Evolutionary conservation across 108 stramenopile species (phyloP).

Genomic region (Fistulifera pelliculosa): DNA sequence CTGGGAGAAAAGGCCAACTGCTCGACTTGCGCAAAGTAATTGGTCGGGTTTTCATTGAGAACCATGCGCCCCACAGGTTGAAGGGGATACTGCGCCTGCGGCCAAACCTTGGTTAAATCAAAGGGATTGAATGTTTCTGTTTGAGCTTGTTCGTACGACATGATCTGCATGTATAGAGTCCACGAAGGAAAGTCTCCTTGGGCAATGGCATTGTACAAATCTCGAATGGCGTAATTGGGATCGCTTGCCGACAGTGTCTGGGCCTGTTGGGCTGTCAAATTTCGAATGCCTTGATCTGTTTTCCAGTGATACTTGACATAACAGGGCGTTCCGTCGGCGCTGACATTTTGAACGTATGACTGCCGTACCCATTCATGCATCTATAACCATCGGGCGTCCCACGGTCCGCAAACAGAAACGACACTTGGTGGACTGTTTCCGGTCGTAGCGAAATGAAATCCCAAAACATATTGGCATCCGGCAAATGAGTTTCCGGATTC

Average conservation of each 20-base stretch:
- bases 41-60: slow-evolving; percentile 54
- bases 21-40: slow-evolving; percentile 70
- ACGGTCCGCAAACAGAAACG: slow-evolving; percentile 46
- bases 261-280: slow-evolving; percentile 37
- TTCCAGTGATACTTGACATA: slow-evolving; percentile 74
- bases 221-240: slow-evolving; percentile 56
- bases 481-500: slow-evolving; percentile 51
- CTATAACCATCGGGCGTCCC: slow-evolving; percentile 51
- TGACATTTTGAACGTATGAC: slow-evolving; percentile 67
- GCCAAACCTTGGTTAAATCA: slow-evolving; percentile 71
- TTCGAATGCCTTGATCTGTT: slow-evolving; percentile 63
- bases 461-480: slow-evolving; percentile 58
- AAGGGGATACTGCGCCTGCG: slow-evolving; percentile 51
- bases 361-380: slow-evolving; percentile 63
- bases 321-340: slow-evolving; percentile 32
- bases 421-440: slow-evolving; percentile 43
- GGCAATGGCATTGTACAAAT: slow-evolving; percentile 64
- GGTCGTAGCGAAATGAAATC: slow-evolving; percentile 61
- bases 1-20: slow-evolving; percentile 59
- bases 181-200: slow-evolving; percentile 40
- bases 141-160: slow-evolving; percentile 45
- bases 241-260: slow-evolving; percentile 21
- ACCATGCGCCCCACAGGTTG: slow-evolving; percentile 50
- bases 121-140: slow-evolving; percentile 46
- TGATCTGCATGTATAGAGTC: slow-evolving; percentile 35